These are phyloP conservation scores for Brassica nigra DNA, from an alignment of 345 rosid genomes.

Conservation along the genomic window DNA sequence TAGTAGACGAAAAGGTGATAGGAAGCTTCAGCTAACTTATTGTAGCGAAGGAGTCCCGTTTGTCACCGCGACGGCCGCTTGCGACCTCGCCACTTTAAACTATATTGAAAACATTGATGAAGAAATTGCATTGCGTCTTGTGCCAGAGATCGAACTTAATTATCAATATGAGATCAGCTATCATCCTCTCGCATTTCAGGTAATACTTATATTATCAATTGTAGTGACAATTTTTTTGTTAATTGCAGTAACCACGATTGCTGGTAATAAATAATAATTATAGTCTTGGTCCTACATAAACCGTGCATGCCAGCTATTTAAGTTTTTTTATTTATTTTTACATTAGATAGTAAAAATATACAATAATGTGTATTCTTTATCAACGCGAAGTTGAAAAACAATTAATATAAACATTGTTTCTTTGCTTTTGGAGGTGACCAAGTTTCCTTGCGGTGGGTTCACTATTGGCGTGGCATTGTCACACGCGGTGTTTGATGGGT, in stretches of 20 bases:
- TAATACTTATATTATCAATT: background rate
- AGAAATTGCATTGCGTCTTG: constrained; percentile 32
- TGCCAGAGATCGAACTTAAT: constrained; percentile 8
- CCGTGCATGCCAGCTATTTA: background rate
- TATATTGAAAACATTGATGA: constrained; percentile 44
- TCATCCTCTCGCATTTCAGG: constrained; percentile 51
- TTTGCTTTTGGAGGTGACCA: constrained; percentile 46
- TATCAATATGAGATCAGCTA: constrained; percentile 27
- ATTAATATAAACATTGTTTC: background rate
- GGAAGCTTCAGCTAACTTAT: constrained; percentile 41
- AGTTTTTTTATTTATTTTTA: background rate
- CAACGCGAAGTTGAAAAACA: background rate
- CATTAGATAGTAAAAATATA: background rate
- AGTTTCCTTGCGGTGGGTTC: constrained; percentile 55
- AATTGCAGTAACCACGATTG: background rate
- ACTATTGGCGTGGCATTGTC: constrained; percentile 48
- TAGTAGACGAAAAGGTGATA: constrained; percentile 32
- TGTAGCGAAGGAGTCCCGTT: constrained; percentile 55
- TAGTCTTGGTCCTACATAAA: too few relatives aligned
- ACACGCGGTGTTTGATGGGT: constrained; percentile 51
- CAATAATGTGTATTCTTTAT: background rate
- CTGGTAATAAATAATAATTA: background rate
- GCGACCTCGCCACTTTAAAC: constrained; percentile 37
- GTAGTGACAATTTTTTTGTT: background rate
- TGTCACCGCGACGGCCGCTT: constrained; percentile 28